Evolutionary conservation across 495 filamentous ascomycete genomes (phyloP).

Genomic region (Pseudomonodictys pantanalensis): DNA sequence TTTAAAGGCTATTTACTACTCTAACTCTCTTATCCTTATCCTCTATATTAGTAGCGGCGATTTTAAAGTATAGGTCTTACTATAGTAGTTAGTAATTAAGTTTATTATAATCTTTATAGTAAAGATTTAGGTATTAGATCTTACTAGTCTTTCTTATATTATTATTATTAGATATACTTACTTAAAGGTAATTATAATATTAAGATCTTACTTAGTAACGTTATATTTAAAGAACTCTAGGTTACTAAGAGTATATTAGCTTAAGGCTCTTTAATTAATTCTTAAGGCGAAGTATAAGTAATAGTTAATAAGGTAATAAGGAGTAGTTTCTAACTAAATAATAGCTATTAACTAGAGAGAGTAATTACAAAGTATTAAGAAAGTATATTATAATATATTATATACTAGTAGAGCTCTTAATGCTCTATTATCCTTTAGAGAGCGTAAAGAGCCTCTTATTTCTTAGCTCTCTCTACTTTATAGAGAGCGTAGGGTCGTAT

Average conservation of each 20-base stretch:
- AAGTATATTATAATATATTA: too few species aligned
- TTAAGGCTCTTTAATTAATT: too few species aligned
- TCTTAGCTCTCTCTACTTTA: too few species aligned
- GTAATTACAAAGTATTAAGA: too few species aligned
- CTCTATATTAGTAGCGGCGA: background rate
- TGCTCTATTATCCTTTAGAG: too few species aligned
- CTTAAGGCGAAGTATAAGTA: too few species aligned
- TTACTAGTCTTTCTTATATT: background rate
- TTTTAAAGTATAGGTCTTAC: background rate
- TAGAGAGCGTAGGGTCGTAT: too few species aligned
- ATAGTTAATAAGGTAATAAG: too few species aligned
- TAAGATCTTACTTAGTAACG: background rate
- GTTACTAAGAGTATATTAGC: background rate
- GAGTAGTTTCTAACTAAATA: too few species aligned
- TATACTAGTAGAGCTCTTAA: too few species aligned
- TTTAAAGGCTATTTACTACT: background rate
- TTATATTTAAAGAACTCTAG: background rate
- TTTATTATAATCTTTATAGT: background rate
- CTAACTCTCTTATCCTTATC: background rate
- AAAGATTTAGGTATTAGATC: background rate
- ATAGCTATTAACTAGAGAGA: too few species aligned
- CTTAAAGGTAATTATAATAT: background rate
- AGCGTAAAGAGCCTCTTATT: too few species aligned
- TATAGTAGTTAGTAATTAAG: background rate
- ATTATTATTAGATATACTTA: background rate